Evolutionary conservation across 768 basidiomycete genomes (phyloP), one percentile per base, ranked within the genome.

Genomic region (Amanita rubescens): DNA sequence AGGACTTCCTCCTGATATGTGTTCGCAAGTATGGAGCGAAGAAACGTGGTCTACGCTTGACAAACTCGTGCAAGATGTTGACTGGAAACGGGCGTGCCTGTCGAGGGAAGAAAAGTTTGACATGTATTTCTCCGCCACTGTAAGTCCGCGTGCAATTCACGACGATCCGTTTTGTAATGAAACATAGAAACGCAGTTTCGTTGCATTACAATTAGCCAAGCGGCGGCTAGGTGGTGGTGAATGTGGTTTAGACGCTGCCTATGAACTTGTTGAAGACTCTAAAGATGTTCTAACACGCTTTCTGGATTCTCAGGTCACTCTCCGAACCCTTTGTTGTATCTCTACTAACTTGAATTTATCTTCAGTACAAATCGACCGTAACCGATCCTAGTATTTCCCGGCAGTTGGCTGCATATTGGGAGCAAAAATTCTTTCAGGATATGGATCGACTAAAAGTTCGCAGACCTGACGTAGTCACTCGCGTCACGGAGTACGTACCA

Each of bases 401-500:
- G 41, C 75, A 81, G 14, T 76, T 94, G 9, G 84, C 95, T 1
- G 79, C 87, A 7, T 82, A 84, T 65, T 97, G 94, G 94, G 96
- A 98, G 69, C 72, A 71, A 30, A 79, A 83, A 51, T 99, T 94
- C 73, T 93, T 95, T 73, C 73, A 82, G 27, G 94, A 97, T 62
- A 99, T 99, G 96, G 70, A 74, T 14, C 81, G 85, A n/a, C 78
- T 99, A 15, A 80, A 80, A 57, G 88, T 98, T 37, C 83, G 86
- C 54, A 82, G 86, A 19, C 94, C 96, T 15, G 92, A 95, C 65
- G 90, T 83, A 3, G 69, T 97, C 51, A 98, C 96, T 1, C 85
- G 95, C 38, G 96, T 98, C 5, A 94, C 94, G 1, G 96, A 98
- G 69, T 99, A 93, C 68, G 86, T 99, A 7, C 91, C 94, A 3